phyloP scores from a whole-genome alignment of 1,284 basidiomycete genomes.

The Trametes hirsuta region DNA sequence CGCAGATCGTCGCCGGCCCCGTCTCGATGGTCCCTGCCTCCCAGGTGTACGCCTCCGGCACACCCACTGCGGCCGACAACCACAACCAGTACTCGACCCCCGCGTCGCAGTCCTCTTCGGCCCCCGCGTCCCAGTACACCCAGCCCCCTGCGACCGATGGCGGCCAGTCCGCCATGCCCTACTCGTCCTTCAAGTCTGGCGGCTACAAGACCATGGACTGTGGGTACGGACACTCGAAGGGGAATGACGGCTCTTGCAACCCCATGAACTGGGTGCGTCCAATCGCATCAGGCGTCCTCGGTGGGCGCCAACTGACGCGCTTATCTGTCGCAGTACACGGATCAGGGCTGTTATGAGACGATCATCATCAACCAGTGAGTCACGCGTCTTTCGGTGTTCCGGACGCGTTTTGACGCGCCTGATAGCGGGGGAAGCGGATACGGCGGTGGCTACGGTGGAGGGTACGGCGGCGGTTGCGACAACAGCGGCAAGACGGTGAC shows the following conservation, averaged over 20 bases:
- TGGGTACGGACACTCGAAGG: constrained; percentile 67
- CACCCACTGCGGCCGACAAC: constrained; percentile 22
- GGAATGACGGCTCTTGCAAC: constrained; percentile 55
- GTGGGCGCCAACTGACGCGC: neutral
- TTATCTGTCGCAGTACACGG: constrained; percentile 38
- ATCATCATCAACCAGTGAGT: constrained; percentile 60
- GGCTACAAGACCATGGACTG: constrained; percentile 67
- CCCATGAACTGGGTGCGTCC: constrained; percentile 58
- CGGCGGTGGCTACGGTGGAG: constrained; percentile 10
- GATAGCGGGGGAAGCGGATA: constrained; percentile 17
- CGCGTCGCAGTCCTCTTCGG: constrained; percentile 43
- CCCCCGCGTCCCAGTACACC: constrained; percentile 48
- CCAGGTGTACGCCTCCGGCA: constrained; percentile 16
- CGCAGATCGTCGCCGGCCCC: constrained; percentile 56
- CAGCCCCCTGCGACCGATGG: constrained; percentile 44
- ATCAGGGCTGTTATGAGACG: constrained; percentile 64
- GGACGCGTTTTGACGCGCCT: neutral
- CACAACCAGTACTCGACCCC: constrained; percentile 19
- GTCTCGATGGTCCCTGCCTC: constrained; percentile 48
- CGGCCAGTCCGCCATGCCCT: constrained; percentile 54
- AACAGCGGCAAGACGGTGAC: constrained; percentile 33
- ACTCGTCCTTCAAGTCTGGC: constrained; percentile 57
- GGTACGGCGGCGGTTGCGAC: constrained; percentile 6
- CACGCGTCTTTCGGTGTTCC: neutral
- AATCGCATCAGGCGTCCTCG: neutral